These are phyloP conservation scores for Hevea brasiliensis DNA, from an alignment of 345 rosid genomes.

Conservation along the genomic window DNA sequence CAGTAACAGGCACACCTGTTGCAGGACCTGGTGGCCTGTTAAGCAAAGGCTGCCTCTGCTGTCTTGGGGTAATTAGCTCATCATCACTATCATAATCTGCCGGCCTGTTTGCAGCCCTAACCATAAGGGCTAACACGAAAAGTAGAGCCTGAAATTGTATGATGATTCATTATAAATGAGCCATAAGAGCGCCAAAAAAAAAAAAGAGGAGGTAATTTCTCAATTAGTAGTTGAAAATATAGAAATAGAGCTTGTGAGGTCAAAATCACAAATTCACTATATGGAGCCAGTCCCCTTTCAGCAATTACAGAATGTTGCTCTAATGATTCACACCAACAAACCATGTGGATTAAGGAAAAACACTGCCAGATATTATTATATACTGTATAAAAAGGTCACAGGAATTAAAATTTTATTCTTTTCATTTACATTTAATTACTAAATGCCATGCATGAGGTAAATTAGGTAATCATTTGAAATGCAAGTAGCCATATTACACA, in stretches of 20 bases:
- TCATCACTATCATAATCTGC: slow-evolving; percentile 94
- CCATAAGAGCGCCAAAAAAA: not conserved
- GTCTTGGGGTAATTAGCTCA: slow-evolving; percentile 70
- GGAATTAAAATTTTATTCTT: not conserved
- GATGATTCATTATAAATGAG: slow-evolving; percentile 11
- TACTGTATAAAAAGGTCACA: too few species aligned
- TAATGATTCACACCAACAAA: too few species aligned
- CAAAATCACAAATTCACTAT: not conserved
- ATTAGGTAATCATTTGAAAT: not conserved
- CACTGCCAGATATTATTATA: too few species aligned
- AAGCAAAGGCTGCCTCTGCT: slow-evolving; percentile 83
- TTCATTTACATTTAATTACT: not conserved
- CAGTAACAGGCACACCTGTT: slow-evolving; percentile 78
- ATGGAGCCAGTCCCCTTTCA: not conserved
- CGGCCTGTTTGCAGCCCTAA: slow-evolving; percentile 76
- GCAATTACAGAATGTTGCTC: not conserved
- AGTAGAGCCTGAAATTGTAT: slow-evolving; percentile 64
- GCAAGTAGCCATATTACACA: not conserved
- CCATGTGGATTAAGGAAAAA: too few species aligned
- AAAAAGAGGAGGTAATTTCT: too few species aligned
- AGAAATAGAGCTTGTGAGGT: not conserved
- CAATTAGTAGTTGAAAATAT: not conserved
- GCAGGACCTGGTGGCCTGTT: slow-evolving; percentile 67
- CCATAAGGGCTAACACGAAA: slow-evolving; percentile 77
- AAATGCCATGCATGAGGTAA: not conserved